phyloP scores from a whole-genome alignment of 805 yeast genomes.

The Saturnispora gosingensis region DNA sequence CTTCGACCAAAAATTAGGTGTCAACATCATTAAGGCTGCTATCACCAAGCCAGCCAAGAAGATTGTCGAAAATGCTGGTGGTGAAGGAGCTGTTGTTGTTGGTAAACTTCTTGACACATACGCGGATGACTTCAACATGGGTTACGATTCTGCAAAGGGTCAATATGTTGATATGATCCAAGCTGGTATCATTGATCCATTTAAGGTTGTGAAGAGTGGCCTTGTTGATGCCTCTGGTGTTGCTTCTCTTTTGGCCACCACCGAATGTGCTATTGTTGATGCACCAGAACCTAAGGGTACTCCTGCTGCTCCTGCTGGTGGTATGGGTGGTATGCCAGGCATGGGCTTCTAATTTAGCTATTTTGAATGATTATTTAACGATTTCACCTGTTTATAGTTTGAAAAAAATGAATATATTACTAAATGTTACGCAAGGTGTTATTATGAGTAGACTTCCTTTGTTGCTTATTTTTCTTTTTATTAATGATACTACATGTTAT shows the following conservation, averaged over 20 bases:
- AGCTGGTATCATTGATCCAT: conserved; percentile 96
- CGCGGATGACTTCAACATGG: conserved; percentile 71
- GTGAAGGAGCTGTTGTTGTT: conserved; percentile 93
- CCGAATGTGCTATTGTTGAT: conserved; percentile 96
- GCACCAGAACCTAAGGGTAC: conserved; percentile 74
- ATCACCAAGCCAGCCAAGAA: conserved; percentile 92
- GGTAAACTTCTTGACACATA: conserved; percentile 65
- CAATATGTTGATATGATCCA: conserved; percentile 93
- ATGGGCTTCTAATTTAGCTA: conserved; percentile 19
- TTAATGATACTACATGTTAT: neutral
- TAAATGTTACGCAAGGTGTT: neutral
- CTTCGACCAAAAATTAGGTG: conserved; percentile 96
- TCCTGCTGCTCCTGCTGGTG: conserved; percentile 37
- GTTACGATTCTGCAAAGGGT: conserved; percentile 89
- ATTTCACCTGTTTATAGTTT: conserved; percentile 6
- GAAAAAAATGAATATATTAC: neutral
- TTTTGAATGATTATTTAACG: neutral
- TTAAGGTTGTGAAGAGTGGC: conserved; percentile 95
- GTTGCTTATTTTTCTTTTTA: no score
- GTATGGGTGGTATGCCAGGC: conserved; percentile 48
- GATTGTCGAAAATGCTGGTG: conserved; percentile 94
- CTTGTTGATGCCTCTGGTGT: conserved; percentile 96
- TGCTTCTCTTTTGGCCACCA: conserved; percentile 92
- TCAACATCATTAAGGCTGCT: conserved; percentile 85
- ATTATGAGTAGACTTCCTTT: no score